Conservation (phyloP, 345 rosid species). For the Leavenworthia alabamica region DNA sequence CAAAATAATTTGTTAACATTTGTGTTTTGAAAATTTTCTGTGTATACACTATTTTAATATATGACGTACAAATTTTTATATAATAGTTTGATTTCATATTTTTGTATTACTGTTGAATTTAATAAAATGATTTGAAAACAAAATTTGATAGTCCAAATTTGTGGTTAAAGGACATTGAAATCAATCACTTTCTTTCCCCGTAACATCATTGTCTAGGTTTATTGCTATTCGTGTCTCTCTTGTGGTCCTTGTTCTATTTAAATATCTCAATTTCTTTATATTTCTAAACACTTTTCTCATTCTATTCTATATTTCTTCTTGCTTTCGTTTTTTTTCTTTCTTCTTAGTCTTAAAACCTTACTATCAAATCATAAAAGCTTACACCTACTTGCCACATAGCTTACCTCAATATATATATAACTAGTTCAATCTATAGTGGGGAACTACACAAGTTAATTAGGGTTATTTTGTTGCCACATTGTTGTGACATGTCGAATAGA, state of each 20-base stretch:
- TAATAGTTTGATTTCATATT: too few relatives aligned
- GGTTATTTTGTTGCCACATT: slow-evolving; percentile 7
- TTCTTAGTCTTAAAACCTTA: slow-evolving; percentile 5
- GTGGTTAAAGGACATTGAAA: slow-evolving; percentile 26
- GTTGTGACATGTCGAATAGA: slow-evolving; percentile 67
- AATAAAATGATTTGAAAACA: too few relatives aligned
- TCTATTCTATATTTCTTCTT: background rate
- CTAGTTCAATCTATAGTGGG: background rate
- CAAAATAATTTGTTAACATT: too few relatives aligned
- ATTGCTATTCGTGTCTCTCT: slow-evolving; percentile 34
- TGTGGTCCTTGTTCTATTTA: slow-evolving; percentile 67
- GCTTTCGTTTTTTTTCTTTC: background rate
- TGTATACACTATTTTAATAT: too few relatives aligned
- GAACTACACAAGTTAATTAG: too few relatives aligned
- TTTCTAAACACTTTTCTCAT: slow-evolving; percentile 17
- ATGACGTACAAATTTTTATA: too few relatives aligned
- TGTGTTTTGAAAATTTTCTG: too few relatives aligned
- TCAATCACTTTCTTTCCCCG: slow-evolving; percentile 17
- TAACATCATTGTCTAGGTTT: slow-evolving; percentile 66
- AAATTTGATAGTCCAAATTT: background rate
- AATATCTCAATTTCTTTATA: slow-evolving; percentile 42
- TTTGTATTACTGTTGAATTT: too few relatives aligned
- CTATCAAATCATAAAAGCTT: slow-evolving; percentile 13
- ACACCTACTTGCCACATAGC: slow-evolving; percentile 20
- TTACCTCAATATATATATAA: background rate